phyloP scores from a whole-genome alignment of 2,329 filamentous ascomycete genomes.

The Fusarium nelsonii region DNA sequence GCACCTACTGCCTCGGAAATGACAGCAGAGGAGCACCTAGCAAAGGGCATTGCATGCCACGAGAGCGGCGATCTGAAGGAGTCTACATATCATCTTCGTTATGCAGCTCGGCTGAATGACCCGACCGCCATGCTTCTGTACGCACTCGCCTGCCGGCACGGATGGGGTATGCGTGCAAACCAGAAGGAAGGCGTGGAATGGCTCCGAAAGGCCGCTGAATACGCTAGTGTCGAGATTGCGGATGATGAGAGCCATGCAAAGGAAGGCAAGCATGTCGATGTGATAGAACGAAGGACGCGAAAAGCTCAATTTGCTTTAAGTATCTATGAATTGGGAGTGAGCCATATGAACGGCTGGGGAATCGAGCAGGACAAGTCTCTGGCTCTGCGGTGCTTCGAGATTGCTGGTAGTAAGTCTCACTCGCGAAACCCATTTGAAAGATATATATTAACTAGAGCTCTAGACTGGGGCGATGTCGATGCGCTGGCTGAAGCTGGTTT shows the following conservation, averaged over 20 bases:
- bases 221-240: slow-evolving; percentile 82
- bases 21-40: slow-evolving; percentile 87
- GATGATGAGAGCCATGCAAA: slow-evolving; percentile 79
- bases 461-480: slow-evolving; percentile 93
- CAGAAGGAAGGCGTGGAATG: slow-evolving; percentile 90
- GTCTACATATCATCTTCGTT: slow-evolving; percentile 93
- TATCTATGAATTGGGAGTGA: slow-evolving; percentile 95
- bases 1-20: slow-evolving; percentile 74
- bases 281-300: slow-evolving; percentile 80
- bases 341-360: slow-evolving; percentile 98
- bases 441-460: slow-evolving; percentile 41
- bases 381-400: slow-evolving; percentile 93
- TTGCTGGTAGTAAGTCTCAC: slow-evolving; percentile 78
- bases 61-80: slow-evolving; percentile 89
- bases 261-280: slow-evolving; percentile 72
- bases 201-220: slow-evolving; percentile 91
- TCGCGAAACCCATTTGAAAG: not conserved
- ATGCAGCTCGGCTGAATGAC: slow-evolving; percentile 86
- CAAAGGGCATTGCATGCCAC: slow-evolving; percentile 90
- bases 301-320: slow-evolving; percentile 95
- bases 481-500: slow-evolving; percentile 94
- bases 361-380: slow-evolving; percentile 91
- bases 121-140: slow-evolving; percentile 97
- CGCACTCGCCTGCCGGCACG: slow-evolving; percentile 92
- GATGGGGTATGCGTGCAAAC: slow-evolving; percentile 97